Base-by-base conservation (phyloP, 2,329 filamentous ascomycete species). In the Plenodomus biglobosus region DNA sequence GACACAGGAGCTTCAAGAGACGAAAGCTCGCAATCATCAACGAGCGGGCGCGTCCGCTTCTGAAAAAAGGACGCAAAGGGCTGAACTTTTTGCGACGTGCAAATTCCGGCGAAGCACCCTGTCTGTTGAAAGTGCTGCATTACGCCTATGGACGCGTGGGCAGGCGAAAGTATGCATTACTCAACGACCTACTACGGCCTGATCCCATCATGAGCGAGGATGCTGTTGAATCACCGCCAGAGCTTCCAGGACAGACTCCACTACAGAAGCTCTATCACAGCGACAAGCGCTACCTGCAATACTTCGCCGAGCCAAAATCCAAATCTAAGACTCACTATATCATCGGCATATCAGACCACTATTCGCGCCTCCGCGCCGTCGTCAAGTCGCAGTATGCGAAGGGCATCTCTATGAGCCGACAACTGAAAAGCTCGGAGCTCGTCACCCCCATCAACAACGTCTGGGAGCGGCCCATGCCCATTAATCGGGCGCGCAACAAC, bases 111-210 rank as follows among this genome's bases (percentile, higher is more conserved):
- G 79, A 83, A 43, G 55, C 69, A 13, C 66, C 66, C 13, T 74
- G 77, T 13, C 65, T 86, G 16, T 70, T 78, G 38, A 80, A 77
- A 45, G 72, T 84, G 10, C 68, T 86, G 17, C 67, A 75, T 24
- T 66, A 77, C 49, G 75, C 82, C 13, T 86, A 85, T 58, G 84
- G 82, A 13, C 77, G 84, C 42, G 73, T 71, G 24, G 83, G 83
- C 8, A 75, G 69, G 53, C 73, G 80, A 24, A 75, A 80, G 56
- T 72, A 78, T 48, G 68, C 77, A 8, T 63, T 85, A 39, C 50
- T 69, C 1, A 44, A 52, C 1, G 24, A 55, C 1, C 44, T 71
- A 17, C 51, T 70, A 15, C 50, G 48, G 46, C 66, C 67, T 5
- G 61, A 67, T 38, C 47, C 51, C 3, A 16, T 49, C 27, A 41